These are phyloP conservation scores for Pseudocercospora crystallina DNA, from an alignment of 2,329 filamentous ascomycete genomes.

Conservation along the genomic window DNA sequence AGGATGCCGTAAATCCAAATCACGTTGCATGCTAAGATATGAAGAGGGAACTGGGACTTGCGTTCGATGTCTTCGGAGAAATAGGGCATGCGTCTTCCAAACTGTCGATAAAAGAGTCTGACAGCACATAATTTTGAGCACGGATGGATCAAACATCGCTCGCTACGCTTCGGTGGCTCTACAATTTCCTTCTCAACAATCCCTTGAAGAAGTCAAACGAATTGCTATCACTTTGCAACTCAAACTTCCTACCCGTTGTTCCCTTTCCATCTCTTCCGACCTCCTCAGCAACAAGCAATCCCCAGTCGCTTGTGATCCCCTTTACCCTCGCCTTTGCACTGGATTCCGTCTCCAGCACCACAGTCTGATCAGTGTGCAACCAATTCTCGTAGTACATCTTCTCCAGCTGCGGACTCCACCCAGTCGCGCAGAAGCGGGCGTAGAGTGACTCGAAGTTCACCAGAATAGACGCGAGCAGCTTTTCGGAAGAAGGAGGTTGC, in stretches of 20 bases:
- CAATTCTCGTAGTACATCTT: constrained; percentile 76
- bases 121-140: too few relatives aligned
- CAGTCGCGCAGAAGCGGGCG: constrained; percentile 67
- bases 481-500: constrained; percentile 60
- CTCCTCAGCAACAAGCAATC: constrained; percentile 81
- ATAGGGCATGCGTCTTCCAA: background rate
- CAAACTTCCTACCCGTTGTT: constrained; percentile 73
- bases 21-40: background rate
- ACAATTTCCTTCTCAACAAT: constrained; percentile 76
- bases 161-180: background rate
- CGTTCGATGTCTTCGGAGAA: background rate
- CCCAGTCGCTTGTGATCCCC: constrained; percentile 91
- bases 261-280: constrained; percentile 66
- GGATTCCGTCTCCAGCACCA: constrained; percentile 77
- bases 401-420: constrained; percentile 74
- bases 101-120: background rate
- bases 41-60: background rate
- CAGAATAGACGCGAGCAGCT: constrained; percentile 77
- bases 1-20: background rate
- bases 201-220: constrained; percentile 98
- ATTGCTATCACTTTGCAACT: constrained; percentile 93
- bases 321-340: constrained; percentile 73
- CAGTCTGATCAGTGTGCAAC: constrained; percentile 71
- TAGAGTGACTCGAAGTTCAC: constrained; percentile 78
- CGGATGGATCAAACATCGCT: too few relatives aligned